These are phyloP conservation scores for Epichloe sylvatica DNA, from an alignment of 2,329 filamentous ascomycete genomes.

Conservation along the genomic window DNA sequence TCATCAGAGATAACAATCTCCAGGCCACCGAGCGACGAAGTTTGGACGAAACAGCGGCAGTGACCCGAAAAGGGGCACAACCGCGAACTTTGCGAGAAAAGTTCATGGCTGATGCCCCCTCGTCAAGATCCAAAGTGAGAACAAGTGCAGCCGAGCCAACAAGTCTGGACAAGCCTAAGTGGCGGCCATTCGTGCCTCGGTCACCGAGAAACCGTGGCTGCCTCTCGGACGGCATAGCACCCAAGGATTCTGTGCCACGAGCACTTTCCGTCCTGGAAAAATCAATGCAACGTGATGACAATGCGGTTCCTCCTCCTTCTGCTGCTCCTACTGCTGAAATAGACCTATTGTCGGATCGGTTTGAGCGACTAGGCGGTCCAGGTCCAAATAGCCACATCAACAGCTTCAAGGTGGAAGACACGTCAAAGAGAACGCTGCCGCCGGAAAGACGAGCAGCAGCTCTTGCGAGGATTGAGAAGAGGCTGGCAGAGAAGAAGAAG, in stretches of 20 bases:
- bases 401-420: slow-evolving; percentile 22
- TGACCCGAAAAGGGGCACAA: slow-evolving; percentile 5
- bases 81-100: slow-evolving; percentile 21
- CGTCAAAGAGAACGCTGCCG: slow-evolving; percentile 30
- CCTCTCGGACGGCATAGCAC: slow-evolving; percentile 20
- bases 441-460: slow-evolving; percentile 40
- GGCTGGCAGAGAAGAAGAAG: slow-evolving; percentile 36
- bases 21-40: slow-evolving; percentile 1
- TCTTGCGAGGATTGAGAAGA: slow-evolving; percentile 39
- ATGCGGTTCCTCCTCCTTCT: neutral
- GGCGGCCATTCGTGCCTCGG: slow-evolving; percentile 29
- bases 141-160: slow-evolving; percentile 12
- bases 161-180: slow-evolving; percentile 22
- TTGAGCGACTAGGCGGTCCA: slow-evolving; percentile 29
- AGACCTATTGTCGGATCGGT: slow-evolving; percentile 32
- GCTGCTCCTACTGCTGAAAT: slow-evolving; percentile 17
- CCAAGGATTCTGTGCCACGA: slow-evolving; percentile 13
- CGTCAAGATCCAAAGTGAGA: slow-evolving; percentile 6
- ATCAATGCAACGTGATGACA: slow-evolving; percentile 10
- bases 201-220: slow-evolving; percentile 25
- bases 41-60: slow-evolving; percentile 4
- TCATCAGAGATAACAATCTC: neutral
- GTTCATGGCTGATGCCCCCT: slow-evolving; percentile 18
- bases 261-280: slow-evolving; percentile 16
- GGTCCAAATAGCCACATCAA: slow-evolving; percentile 15